A percentile compares a stretch with the other conserved stretches of the same genome.
Conservation (phyloP, 805 yeast genomes). For the Schizosaccharomyces lindneri region DNA sequence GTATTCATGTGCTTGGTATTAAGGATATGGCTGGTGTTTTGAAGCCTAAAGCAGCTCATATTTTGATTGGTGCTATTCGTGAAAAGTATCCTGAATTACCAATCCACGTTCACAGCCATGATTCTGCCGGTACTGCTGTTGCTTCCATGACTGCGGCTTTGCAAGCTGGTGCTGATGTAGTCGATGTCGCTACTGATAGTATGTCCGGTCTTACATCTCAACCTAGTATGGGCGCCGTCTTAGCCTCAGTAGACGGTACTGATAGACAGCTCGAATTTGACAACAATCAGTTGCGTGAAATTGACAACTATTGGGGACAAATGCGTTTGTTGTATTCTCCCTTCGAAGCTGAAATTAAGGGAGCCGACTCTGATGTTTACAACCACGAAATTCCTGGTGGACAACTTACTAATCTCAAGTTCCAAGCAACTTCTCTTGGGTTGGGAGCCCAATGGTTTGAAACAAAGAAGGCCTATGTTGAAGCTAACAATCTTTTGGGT, state of each 20-base stretch:
- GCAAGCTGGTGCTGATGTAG: constrained; percentile 90
- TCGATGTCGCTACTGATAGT: constrained; percentile 90
- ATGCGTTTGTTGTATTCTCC: constrained; percentile 90
- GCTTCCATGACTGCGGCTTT: constrained; percentile 92
- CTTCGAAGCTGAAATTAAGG: constrained; percentile 95
- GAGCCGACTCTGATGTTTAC: constrained; percentile 98
- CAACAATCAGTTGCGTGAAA: constrained; percentile 42
- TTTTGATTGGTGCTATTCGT: constrained; percentile 60
- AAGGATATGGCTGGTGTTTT: constrained; percentile 99
- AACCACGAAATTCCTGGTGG: constrained; percentile 99
- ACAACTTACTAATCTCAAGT: constrained; percentile 84
- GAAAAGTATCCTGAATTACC: constrained; percentile 77
- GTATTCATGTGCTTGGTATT: constrained; percentile 90
- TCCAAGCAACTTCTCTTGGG: constrained; percentile 98
- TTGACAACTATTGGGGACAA: constrained; percentile 96
- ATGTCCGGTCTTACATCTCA: constrained; percentile 97
- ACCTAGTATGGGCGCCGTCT: constrained; percentile 79
- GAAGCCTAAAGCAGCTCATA: constrained; percentile 78
- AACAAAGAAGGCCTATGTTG: constrained; percentile 81
- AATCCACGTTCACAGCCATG: constrained; percentile 96
- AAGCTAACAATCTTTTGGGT: constrained; percentile 75
- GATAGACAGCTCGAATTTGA: constrained; percentile 42
- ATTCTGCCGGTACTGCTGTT: constrained; percentile 98
- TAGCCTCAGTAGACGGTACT: constrained; percentile 79
- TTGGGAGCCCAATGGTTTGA: constrained; percentile 90